A percentile compares a stretch with the other conserved stretches of the same genome.
Conservation (phyloP, 108 stramenopile species). For the Fragilaria crotonensis region DNA sequence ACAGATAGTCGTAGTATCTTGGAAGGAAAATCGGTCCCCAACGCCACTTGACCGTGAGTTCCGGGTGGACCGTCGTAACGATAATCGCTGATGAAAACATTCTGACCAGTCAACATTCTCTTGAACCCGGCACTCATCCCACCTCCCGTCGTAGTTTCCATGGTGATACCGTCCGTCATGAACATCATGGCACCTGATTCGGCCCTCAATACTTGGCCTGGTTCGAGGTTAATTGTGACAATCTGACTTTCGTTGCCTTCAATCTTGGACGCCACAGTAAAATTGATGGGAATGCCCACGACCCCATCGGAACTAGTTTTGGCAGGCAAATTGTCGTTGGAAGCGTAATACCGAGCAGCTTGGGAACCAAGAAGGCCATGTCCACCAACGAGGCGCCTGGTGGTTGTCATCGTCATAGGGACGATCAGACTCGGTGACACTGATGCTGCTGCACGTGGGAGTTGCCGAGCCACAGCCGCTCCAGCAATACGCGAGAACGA, state of each 20-base stretch:
- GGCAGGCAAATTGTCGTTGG: conserved; percentile 11
- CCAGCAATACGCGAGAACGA: too few species aligned
- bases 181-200: conserved; percentile 88
- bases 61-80: conserved; percentile 36
- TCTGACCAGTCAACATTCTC: conserved; percentile 86
- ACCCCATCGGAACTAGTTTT: conserved; percentile 66
- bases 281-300: conserved; percentile 77
- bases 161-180: conserved; percentile 83
- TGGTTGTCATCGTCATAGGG: too few species aligned
- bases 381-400: too few species aligned
- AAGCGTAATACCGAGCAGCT: not conserved
- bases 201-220: conserved; percentile 77
- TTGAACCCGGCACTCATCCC: conserved; percentile 55
- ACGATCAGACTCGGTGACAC: too few species aligned
- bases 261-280: conserved; percentile 65
- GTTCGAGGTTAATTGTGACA: conserved; percentile 56
- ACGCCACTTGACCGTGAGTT: conserved; percentile 59
- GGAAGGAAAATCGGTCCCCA: conserved; percentile 88
- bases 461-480: too few species aligned
- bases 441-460: too few species aligned
- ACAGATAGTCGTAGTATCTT: conserved; percentile 81
- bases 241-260: conserved; percentile 86
- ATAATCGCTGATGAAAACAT: conserved; percentile 87
- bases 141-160: conserved; percentile 85
- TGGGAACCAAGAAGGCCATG: too few species aligned